These are phyloP conservation scores for Penicillium digitatum DNA, from an alignment of 2,329 filamentous ascomycete species.

Conservation along the genomic window DNA sequence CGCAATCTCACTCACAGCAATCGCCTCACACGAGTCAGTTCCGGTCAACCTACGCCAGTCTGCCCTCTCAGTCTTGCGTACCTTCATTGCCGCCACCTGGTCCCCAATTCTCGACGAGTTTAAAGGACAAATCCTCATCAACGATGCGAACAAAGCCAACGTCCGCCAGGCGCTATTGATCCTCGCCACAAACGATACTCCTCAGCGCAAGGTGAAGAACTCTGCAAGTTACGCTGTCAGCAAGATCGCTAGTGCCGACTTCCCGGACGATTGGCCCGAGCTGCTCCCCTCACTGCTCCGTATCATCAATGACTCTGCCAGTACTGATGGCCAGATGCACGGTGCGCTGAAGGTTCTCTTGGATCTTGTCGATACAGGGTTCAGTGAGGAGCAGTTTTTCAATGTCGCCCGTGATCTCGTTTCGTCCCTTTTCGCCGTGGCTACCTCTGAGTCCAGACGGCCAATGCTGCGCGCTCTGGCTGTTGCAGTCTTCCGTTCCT, in stretches of 20 bases:
- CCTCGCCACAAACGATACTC: conserved; percentile 66
- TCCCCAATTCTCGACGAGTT: conserved; percentile 69
- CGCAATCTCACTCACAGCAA: conserved; percentile 72
- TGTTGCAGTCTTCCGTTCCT: conserved; percentile 82
- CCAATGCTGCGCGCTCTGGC: conserved; percentile 75
- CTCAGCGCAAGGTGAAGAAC: conserved; percentile 80
- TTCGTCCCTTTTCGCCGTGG: conserved; percentile 76
- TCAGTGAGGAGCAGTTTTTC: conserved; percentile 95
- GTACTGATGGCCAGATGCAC: conserved; percentile 75
- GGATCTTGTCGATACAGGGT: conserved; percentile 87
- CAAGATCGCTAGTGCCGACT: conserved; percentile 91
- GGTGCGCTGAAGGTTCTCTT: conserved; percentile 82
- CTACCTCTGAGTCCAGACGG: conserved; percentile 69
- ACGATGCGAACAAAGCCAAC: conserved; percentile 67
- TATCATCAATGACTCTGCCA: conserved; percentile 63
- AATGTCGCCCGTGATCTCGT: conserved; percentile 80
- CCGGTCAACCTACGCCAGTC: conserved; percentile 75
- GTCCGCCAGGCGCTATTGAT: conserved; percentile 72
- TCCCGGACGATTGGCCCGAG: conserved; percentile 90
- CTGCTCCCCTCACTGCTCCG: conserved; percentile 76
- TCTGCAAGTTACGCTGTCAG: conserved; percentile 86
- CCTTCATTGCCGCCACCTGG: conserved; percentile 83
- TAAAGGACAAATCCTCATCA: conserved; percentile 63
- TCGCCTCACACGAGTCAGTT: conserved; percentile 72
- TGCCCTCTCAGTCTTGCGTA: conserved; percentile 73